These are phyloP conservation scores for Cercophora scortea DNA, from an alignment of 495 filamentous ascomycete genomes.

Conservation along the genomic window DNA sequence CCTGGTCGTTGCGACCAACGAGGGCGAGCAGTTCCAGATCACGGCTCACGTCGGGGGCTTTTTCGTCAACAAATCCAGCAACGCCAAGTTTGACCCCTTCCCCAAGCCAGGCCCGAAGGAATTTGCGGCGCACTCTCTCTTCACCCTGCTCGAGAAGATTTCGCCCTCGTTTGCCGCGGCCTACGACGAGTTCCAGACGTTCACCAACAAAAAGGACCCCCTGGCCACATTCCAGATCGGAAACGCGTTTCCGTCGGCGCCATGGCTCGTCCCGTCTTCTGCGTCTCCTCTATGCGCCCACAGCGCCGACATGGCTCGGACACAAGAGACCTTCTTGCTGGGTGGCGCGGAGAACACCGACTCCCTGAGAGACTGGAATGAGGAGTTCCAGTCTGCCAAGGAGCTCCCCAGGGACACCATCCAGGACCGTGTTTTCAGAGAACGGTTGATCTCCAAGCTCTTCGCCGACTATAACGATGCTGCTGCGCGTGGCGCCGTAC, in stretches of 20 bases:
- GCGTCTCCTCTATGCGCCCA: conserved; percentile 59
- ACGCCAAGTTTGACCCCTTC: conserved; percentile 84
- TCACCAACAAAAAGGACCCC: conserved; percentile 74
- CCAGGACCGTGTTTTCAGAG: conserved; percentile 92
- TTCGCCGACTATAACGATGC: conserved; percentile 98
- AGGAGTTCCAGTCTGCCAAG: conserved; percentile 94
- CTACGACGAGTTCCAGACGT: conserved; percentile 70
- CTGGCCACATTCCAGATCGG: conserved; percentile 90
- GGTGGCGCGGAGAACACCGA: conserved; percentile 88
- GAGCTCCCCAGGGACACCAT: conserved; percentile 89
- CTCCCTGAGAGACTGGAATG: conserved; percentile 95
- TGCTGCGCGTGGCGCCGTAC: conserved; percentile 82
- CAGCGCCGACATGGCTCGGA: conserved; percentile 73
- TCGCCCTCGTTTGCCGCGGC: conserved; percentile 73
- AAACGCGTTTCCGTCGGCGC: conserved; percentile 83
- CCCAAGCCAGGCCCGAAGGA: conserved; percentile 66
- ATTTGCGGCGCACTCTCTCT: conserved; percentile 72
- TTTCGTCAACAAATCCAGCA: conserved; percentile 89
- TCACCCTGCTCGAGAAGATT: conserved; percentile 65
- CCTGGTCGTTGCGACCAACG: conserved; percentile 76
- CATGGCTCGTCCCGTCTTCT: conserved; percentile 76
- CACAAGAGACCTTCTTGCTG: conserved; percentile 88
- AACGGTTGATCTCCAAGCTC: conserved; percentile 87
- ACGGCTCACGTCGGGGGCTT: conserved; percentile 91
- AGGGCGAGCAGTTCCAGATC: conserved; percentile 88